Percentiles rank a stretch among this genome's conserved stretches.
These are phyloP conservation scores for Penicillium sp. DNA, from an alignment of 2,329 filamentous ascomycete species.

Conservation along the genomic window DNA sequence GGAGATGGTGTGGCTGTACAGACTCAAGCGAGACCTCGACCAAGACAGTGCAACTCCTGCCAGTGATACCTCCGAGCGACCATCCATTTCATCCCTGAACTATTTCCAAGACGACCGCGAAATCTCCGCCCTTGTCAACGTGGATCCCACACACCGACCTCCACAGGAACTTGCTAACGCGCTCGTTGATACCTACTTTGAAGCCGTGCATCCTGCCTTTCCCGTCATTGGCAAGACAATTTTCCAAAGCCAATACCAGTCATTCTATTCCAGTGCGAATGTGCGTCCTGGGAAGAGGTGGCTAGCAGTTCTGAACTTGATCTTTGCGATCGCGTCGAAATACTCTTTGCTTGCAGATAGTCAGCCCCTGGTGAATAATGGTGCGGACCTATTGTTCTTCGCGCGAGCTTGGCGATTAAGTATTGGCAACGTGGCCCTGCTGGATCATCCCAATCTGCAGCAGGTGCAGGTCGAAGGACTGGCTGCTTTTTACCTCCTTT, in stretches of 20 bases:
- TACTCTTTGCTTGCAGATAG: constrained; percentile 33
- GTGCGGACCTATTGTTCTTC: constrained; percentile 44
- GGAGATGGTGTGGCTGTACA: constrained; percentile 45
- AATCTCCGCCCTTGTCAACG: constrained; percentile 31
- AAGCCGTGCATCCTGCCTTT: constrained; percentile 41
- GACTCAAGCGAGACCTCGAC: constrained; percentile 39
- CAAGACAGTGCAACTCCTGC: constrained; percentile 18
- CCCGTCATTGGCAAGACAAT: constrained; percentile 42
- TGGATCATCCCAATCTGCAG: constrained; percentile 43
- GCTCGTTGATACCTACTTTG: constrained; percentile 42
- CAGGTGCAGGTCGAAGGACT: constrained; percentile 45
- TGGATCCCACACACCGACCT: constrained; percentile 39
- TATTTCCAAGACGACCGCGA: constrained; percentile 43
- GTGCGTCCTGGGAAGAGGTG: constrained; percentile 39
- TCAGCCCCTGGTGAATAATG: constrained; percentile 24
- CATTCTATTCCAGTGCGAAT: constrained; percentile 32
- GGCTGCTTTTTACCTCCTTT: constrained; percentile 41
- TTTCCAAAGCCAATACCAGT: constrained; percentile 41
- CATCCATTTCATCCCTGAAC: constrained; percentile 34
- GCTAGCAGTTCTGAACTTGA: constrained; percentile 45
- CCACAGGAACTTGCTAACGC: constrained; percentile 37
- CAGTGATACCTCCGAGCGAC: constrained; percentile 20
- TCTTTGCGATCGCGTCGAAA: constrained; percentile 45
- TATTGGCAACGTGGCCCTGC: constrained; percentile 34
- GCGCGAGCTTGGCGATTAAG: constrained; percentile 42